phyloP scores from a whole-genome alignment of 129 eudicot genomes.

The carrot (Daucus carota) region DH1_v3.0 NC_030382.2:43338501-43339000 shows the following conservation, averaged over 20 bases:
- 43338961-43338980: not conserved
- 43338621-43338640: slow-evolving; percentile 69
- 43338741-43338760: slow-evolving; percentile 83
- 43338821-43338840: slow-evolving; percentile 21
- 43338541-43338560: slow-evolving; percentile 76
- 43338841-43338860: not conserved
- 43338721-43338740: slow-evolving; percentile 75
- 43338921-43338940: not conserved
- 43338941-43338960: not conserved
- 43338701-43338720: slow-evolving; percentile 57
- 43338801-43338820: slow-evolving; percentile 25
- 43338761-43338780: slow-evolving; percentile 81
- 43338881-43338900: not conserved
- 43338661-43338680: slow-evolving; percentile 34
- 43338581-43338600: slow-evolving; percentile 26
- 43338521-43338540: slow-evolving; percentile 43
- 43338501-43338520: not conserved
- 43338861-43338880: slow-evolving; percentile 14
- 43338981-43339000: not conserved
- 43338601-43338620: slow-evolving; percentile 77
- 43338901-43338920: not conserved
- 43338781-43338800: slow-evolving; percentile 58
- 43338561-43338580: slow-evolving; percentile 42
- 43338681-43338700: slow-evolving; percentile 47
- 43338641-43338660: slow-evolving; percentile 44